phyloP scores from a whole-genome alignment of 345 rosid genomes.

The Adansonia digitata region DNA sequence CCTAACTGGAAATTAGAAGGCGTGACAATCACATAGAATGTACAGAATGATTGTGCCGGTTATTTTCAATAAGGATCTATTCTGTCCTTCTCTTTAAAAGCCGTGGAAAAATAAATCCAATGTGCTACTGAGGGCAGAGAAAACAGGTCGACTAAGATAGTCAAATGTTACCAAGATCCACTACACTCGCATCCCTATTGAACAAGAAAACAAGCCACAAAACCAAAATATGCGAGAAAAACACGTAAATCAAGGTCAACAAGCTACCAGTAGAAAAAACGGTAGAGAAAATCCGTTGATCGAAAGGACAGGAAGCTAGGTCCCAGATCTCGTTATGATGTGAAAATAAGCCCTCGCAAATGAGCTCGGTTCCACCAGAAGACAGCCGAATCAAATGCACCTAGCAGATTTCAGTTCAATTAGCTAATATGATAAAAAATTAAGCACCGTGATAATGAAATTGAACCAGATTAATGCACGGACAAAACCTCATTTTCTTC shows the following conservation, averaged over 20 bases:
- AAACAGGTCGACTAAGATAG: background rate
- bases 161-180: background rate
- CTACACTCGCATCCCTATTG: background rate
- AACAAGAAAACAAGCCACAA: background rate
- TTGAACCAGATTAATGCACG: background rate
- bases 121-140: background rate
- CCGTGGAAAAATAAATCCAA: conserved; percentile 3
- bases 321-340: conserved; percentile 97
- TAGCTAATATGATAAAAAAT: background rate
- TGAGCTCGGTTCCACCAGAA: conserved; percentile 77
- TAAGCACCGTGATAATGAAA: background rate
- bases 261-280: conserved; percentile 70
- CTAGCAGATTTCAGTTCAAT: conserved; percentile 25
- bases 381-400: conserved; percentile 91
- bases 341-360: conserved; percentile 88
- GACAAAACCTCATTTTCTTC: conserved; percentile 84
- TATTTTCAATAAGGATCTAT: background rate
- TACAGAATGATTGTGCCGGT: background rate
- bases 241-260: background rate
- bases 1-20: background rate
- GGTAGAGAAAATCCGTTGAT: conserved; percentile 89
- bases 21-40: background rate
- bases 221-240: conserved; percentile 7
- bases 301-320: conserved; percentile 80
- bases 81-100: background rate